A percentile compares a stretch with the other conserved stretches of the same genome.
Conservation (phyloP, 1,284 basidiomycete species). For the Puccinia horiana region DNA sequence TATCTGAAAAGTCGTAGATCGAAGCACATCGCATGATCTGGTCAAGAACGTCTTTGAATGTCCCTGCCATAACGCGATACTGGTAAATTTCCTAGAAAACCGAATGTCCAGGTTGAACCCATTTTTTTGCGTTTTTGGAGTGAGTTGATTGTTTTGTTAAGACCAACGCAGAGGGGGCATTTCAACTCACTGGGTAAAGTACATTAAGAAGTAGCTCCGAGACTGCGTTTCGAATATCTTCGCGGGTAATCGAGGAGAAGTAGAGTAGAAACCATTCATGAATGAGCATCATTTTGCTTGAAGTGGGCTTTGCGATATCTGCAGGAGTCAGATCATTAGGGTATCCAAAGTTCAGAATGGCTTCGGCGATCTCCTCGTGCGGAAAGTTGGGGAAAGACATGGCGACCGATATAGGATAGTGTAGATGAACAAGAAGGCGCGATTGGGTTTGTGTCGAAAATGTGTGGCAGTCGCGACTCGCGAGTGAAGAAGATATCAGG, state of each 20-base stretch:
- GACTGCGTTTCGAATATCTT: constrained; percentile 15
- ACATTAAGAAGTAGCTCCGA: constrained; percentile 13
- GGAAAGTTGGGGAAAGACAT: constrained; percentile 28
- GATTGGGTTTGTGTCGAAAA: too few relatives aligned
- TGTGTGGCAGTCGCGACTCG: neutral
- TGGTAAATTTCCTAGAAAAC: constrained; percentile 30
- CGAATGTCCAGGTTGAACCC: neutral
- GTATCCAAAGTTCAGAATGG: constrained; percentile 22
- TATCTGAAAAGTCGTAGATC: constrained; percentile 41
- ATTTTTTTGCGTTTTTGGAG: neutral
- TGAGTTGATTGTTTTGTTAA: neutral
- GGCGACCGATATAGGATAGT: neutral
- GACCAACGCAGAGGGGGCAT: neutral
- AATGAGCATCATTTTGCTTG: neutral
- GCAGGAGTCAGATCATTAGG: neutral
- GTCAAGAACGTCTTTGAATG: constrained; percentile 32
- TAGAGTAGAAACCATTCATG: constrained; percentile 34
- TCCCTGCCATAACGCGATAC: constrained; percentile 30
- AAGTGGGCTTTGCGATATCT: constrained; percentile 22
- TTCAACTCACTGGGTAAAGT: constrained; percentile 13
- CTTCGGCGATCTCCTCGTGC: constrained; percentile 10
- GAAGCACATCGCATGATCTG: constrained; percentile 45
- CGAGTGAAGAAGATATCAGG: neutral
- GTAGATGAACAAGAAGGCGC: too few relatives aligned
- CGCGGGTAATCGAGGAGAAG: constrained; percentile 3